These are phyloP conservation scores for Suhomyces kilbournensis DNA, from an alignment of 805 yeast genomes.

Conservation along the genomic window DNA sequence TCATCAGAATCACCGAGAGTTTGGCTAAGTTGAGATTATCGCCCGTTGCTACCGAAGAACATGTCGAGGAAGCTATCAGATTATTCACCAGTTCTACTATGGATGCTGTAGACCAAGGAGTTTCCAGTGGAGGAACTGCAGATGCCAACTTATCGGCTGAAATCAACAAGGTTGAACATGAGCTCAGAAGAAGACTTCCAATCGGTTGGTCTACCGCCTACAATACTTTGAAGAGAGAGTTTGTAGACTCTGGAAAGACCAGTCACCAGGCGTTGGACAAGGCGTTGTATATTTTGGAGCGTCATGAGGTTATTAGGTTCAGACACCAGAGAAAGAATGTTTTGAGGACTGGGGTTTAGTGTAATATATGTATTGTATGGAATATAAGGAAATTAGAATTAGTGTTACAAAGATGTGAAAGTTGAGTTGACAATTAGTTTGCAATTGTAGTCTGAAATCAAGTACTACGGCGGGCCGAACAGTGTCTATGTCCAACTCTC, in stretches of 20 bases:
- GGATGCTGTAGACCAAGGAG: conserved; percentile 83
- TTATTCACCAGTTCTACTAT: conserved; percentile 94
- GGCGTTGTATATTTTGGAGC: conserved; percentile 76
- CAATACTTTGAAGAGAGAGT: conserved; percentile 77
- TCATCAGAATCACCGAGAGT: conserved; percentile 91
- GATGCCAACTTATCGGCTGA: conserved; percentile 65
- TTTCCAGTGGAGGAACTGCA: conserved; percentile 39
- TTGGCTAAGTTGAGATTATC: conserved; percentile 81
- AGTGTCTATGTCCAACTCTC: too few relatives aligned
- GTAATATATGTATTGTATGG: not conserved
- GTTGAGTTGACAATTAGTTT: too few relatives aligned
- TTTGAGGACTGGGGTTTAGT: conserved; percentile 66
- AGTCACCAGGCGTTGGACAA: conserved; percentile 74
- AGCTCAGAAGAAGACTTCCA: conserved; percentile 85
- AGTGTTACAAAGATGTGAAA: too few relatives aligned
- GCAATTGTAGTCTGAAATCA: too few relatives aligned
- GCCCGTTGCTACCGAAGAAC: conserved; percentile 82
- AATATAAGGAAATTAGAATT: not conserved
- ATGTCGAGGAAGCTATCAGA: conserved; percentile 94
- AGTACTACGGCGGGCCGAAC: too few relatives aligned
- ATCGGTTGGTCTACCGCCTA: conserved; percentile 95
- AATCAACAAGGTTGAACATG: conserved; percentile 76
- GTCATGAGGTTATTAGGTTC: conserved; percentile 83
- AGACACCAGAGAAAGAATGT: conserved; percentile 84
- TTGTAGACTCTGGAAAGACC: conserved; percentile 63